Evolutionary conservation across 1,284 basidiomycete genomes (phyloP).

Genomic region (Sanguinoderma infundibulare): DNA sequence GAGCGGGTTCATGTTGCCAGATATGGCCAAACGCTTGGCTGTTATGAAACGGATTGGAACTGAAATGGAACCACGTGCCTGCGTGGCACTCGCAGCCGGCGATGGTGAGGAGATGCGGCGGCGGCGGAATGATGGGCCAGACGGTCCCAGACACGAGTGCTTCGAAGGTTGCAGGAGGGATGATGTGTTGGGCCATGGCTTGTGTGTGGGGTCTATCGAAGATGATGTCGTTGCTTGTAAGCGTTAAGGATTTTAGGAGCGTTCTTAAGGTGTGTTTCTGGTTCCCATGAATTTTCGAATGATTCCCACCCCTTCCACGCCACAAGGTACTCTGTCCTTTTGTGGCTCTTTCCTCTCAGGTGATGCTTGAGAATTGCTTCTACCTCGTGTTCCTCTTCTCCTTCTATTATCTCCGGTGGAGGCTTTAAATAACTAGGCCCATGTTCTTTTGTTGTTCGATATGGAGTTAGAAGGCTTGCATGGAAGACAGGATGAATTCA

Average conservation of each 20-base stretch:
- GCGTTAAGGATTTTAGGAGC: not conserved
- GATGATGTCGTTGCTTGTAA: not conserved
- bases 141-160: no score
- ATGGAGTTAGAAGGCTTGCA: not conserved
- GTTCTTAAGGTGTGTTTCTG: not conserved
- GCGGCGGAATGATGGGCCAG: no score
- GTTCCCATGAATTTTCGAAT: not conserved
- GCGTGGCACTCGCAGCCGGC: no score
- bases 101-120: no score
- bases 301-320: not conserved
- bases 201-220: no score
- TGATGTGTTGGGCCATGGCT: no score
- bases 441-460: slow-evolving; percentile 3
- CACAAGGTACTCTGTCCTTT: not conserved
- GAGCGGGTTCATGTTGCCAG: no score
- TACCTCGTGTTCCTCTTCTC: not conserved
- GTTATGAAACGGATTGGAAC: no score
- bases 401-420: not conserved
- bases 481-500: slow-evolving; percentile 16
- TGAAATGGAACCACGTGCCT: no score
- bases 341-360: not conserved
- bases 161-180: no score
- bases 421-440: not conserved
- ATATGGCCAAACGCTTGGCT: no score
- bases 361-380: slow-evolving; percentile 16